These are phyloP conservation scores for Backusella psychrophila DNA, from an alignment of 192 early-diverging fungal genomes.

Conservation along the genomic window DNA sequence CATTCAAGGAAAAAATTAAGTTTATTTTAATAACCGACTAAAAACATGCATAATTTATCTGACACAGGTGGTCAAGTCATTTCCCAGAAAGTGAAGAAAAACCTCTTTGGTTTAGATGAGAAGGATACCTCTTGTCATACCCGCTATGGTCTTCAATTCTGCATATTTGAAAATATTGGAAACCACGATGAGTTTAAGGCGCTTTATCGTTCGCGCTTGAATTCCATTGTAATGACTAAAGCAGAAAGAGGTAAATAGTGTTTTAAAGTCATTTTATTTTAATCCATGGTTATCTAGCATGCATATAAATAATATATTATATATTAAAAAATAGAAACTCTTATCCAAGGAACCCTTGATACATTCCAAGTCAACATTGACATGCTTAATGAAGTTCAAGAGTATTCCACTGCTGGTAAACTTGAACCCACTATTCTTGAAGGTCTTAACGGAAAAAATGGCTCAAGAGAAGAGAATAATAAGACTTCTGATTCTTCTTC, in stretches of 20 bases:
- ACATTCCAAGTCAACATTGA: slow-evolving; percentile 33
- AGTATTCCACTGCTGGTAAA: slow-evolving; percentile 11
- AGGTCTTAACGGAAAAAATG: background rate
- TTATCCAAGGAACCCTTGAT: slow-evolving; percentile 24
- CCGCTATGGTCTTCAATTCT: slow-evolving; percentile 44
- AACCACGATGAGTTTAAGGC: slow-evolving; percentile 46
- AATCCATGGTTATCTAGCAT: background rate
- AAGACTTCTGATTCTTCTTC: background rate
- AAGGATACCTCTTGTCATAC: slow-evolving; percentile 35
- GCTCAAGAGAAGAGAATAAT: background rate
- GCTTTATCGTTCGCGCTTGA: slow-evolving; percentile 44
- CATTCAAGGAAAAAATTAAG: background rate
- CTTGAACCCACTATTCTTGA: slow-evolving; percentile 7
- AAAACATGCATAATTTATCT: background rate
- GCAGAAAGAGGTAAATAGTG: slow-evolving; percentile 20
- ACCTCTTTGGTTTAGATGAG: slow-evolving; percentile 40
- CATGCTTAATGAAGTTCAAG: slow-evolving; percentile 30
- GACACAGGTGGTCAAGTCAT: slow-evolving; percentile 47
- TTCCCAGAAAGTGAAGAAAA: slow-evolving; percentile 46
- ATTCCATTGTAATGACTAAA: slow-evolving; percentile 40
- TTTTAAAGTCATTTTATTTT: background rate
- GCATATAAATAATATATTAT: background rate
- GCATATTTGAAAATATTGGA: slow-evolving; percentile 47
- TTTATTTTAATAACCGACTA: background rate
- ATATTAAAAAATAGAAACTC: slow-evolving; percentile 10